Base-by-base conservation (phyloP, 805 yeast species). In the Candida easanensis region DNA sequence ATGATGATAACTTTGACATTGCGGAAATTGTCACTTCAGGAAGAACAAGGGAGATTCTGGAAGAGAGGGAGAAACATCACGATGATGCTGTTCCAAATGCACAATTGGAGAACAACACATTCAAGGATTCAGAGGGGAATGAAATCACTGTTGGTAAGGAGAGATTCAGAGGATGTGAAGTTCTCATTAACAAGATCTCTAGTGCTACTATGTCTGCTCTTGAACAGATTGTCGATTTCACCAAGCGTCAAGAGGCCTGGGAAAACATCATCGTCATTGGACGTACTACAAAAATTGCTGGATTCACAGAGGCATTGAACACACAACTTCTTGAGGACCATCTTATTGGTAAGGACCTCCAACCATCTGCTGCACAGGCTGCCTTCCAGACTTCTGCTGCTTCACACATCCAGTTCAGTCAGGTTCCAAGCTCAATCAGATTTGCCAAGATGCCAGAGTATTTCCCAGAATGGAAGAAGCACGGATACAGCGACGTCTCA, bases 381-480 rank as follows among this genome's bases (percentile, higher is more conserved):
- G 57, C 63, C 3, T 56, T 60, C 45, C 62, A 63, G 40, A 45
- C 54, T 21, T 7, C 27, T 25, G 6, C 33, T 46, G 4, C 40
- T 56, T 9, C 63, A 53, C 35, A 33, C 36, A n/a, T 39, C 16
- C 37, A 32, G 14, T 65, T 73, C 48, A 63, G 73, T 39, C 98
- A 91, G 65, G 89, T 83, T 2, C 98, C 97, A 18, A 79, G 81
- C n/a, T 70, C 80, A 13, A 75, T 90, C 43, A 79, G 76, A 51
- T 59, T 80, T 38, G 79, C 82, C 20, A 82, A 83, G 55, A 75
- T 79, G 62, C 95, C 97, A 0, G 98, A 91, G 43, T 90, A 91
- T 63, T 91, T 91, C 66, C 87, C 96, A 1, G 96, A 88, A 52
- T 91, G 97, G 97, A 90, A 90, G 65, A 79, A 79, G 61, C 63